A percentile compares a stretch with the other conserved stretches of the same genome.
phyloP scores from a whole-genome alignment of 2,329 filamentous ascomycete species.

The Verticillium zaregamsianum region DNA sequence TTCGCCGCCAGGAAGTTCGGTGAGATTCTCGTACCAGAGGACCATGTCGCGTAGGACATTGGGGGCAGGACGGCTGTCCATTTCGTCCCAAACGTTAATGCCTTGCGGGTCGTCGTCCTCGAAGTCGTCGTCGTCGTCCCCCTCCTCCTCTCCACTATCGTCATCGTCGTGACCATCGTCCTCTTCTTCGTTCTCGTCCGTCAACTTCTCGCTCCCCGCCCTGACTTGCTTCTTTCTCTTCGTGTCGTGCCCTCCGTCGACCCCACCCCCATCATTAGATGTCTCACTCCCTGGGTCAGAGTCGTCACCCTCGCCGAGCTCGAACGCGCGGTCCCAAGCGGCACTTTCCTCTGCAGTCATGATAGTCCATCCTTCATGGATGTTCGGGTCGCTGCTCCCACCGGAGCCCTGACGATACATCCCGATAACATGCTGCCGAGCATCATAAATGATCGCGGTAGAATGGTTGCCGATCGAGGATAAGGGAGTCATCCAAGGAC shows the following conservation, averaged over 20 bases:
- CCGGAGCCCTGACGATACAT: too few relatives aligned
- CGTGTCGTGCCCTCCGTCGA: too few relatives aligned
- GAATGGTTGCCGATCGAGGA: too few relatives aligned
- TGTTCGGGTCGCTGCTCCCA: slow-evolving; percentile 4
- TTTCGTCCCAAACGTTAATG: neutral
- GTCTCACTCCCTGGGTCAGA: too few relatives aligned
- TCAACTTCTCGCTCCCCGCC: neutral
- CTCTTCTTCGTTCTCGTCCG: neutral
- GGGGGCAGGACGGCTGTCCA: slow-evolving; percentile 5
- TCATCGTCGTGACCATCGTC: slow-evolving; percentile 4
- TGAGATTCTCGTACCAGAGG: slow-evolving; percentile 11
- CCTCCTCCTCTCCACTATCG: neutral
- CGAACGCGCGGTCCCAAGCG: neutral
- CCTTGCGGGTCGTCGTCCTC: neutral
- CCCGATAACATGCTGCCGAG: too few relatives aligned
- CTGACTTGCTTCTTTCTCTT: neutral
- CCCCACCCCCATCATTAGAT: too few relatives aligned
- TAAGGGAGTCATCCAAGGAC: too few relatives aligned
- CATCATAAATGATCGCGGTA: too few relatives aligned
- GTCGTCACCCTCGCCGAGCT: neutral
- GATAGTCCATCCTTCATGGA: neutral
- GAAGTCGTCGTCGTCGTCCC: neutral
- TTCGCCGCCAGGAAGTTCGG: slow-evolving; percentile 10
- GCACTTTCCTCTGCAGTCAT: neutral
- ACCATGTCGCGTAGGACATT: slow-evolving; percentile 16